Base-by-base conservation (phyloP, 768 basidiomycete species). In the Lactarius hengduanensis region DNA sequence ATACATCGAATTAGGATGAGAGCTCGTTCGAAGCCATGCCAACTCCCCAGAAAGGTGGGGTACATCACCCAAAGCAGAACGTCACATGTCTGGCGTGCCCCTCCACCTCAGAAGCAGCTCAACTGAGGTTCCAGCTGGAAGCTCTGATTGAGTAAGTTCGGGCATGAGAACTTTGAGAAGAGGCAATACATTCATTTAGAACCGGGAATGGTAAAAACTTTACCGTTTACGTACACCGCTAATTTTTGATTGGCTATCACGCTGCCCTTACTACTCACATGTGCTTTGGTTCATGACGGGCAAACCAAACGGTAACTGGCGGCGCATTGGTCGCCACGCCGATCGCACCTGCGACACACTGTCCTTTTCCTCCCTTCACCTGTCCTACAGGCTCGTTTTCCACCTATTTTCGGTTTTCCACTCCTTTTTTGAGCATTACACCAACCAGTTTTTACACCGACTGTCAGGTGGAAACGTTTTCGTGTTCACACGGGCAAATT, bases 191-290 rank as follows among this genome's bases (percentile, higher is more conserved):
- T 50, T 40, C 57, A 16, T 26, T 47, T 32, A 38, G 53, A 40
- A 45, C 56, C 61, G 18, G 32, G 32, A 30, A 36, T 34, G 53
- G 66, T 7, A 59, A 30, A 4, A 13, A 11, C 13, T 32, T 67
- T 30, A 30, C 66, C 41, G 34, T 63, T 63, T 67, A 67, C 62
- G 66, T 67, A 63, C 41, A 16, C 61, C 62, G 66, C 62, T 41
- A 13, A 18, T 18, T 4, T 28, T n/a, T 62, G 65, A 62, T 62
- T 62, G 65, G 56, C 18, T 57, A 62, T 30, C 16, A 38, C 5
- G 28, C 47, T 57, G 8, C 59, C 60, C 26, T 28, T 40, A 10
- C 15, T 40, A 10, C 15, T 13, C 22, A 13, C 32, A 30, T 30
- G 57, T 26, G 58, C 66, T 67, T 67, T 59, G 50, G 47, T 53